These are phyloP conservation scores for Entomortierella chlamydospora DNA, from an alignment of 192 early-diverging fungal species.

Conservation along the genomic window DNA sequence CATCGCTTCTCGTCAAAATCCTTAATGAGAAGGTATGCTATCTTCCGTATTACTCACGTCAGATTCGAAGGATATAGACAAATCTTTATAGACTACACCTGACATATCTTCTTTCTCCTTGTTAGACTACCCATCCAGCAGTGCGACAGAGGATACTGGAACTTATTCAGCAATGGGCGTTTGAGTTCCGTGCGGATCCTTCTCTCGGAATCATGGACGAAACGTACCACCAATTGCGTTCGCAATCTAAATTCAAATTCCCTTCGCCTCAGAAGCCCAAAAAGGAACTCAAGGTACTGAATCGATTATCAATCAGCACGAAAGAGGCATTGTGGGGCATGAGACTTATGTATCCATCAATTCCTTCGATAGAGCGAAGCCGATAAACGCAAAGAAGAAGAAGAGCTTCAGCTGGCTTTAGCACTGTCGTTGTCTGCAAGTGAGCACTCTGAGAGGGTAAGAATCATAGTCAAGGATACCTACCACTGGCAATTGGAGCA, in stretches of 20 bases:
- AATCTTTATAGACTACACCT: no score
- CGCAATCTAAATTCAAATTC: slow-evolving; percentile 70
- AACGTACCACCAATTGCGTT: slow-evolving; percentile 70
- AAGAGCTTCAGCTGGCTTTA: slow-evolving; percentile 92
- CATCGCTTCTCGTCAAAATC: slow-evolving; percentile 79
- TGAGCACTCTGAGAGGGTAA: slow-evolving; percentile 54
- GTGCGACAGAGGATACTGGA: slow-evolving; percentile 87
- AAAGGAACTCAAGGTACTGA: slow-evolving; percentile 66
- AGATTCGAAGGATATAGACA: no score
- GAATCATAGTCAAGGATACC: neutral
- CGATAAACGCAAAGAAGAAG: slow-evolving; percentile 94
- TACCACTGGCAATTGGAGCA: no score
- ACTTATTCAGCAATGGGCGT: slow-evolving; percentile 92
- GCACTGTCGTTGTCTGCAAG: slow-evolving; percentile 87
- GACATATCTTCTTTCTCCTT: neutral
- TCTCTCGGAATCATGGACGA: slow-evolving; percentile 85
- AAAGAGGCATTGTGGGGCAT: no score
- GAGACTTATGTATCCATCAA: neutral
- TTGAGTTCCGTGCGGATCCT: slow-evolving; percentile 83
- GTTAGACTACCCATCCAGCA: slow-evolving; percentile 77
- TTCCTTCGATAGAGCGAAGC: slow-evolving; percentile 60
- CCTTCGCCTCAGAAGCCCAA: slow-evolving; percentile 86
- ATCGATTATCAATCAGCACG: no score
- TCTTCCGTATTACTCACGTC: no score
- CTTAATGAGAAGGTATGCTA: slow-evolving; percentile 73